These are phyloP conservation scores for Cystofilobasidium capitatum DNA, from an alignment of 768 basidiomycete species.

Conservation along the genomic window DNA sequence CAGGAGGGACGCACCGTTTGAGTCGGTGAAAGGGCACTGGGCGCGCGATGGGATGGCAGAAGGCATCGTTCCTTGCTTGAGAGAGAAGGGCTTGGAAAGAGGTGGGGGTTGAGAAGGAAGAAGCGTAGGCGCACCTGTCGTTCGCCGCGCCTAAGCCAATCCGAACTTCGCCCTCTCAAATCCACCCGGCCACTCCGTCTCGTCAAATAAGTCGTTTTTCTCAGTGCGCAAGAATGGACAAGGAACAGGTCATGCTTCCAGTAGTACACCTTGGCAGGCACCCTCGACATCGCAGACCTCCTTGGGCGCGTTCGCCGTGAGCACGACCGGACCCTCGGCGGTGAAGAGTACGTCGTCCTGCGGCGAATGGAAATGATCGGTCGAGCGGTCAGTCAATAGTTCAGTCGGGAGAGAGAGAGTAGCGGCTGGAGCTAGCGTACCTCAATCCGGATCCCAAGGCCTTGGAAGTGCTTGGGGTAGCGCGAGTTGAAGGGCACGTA, in stretches of 20 bases:
- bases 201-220: no score
- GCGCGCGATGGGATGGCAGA: background rate
- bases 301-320: constrained; percentile 68
- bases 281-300: constrained; percentile 77
- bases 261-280: constrained; percentile 57
- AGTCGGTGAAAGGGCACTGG: background rate
- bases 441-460: constrained; percentile 86
- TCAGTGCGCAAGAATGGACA: no score
- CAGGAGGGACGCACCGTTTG: background rate
- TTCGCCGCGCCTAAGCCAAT: no score
- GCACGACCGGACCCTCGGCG: constrained; percentile 56
- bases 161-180: no score
- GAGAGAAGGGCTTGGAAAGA: no score
- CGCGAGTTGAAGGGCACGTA: constrained; percentile 72
- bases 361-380: background rate
- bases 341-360: constrained; percentile 55
- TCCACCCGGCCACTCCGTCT: no score
- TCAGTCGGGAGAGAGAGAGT: constrained; percentile 3
- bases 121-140: no score
- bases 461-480: constrained; percentile 82
- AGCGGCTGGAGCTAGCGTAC: constrained; percentile 39
- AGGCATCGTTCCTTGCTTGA: no score
- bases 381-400: constrained; percentile 47
- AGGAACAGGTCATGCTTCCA: background rate
- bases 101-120: no score